phyloP scores from a whole-genome alignment of 2,329 filamentous ascomycete species.

The Monosporascus sp. region DNA sequence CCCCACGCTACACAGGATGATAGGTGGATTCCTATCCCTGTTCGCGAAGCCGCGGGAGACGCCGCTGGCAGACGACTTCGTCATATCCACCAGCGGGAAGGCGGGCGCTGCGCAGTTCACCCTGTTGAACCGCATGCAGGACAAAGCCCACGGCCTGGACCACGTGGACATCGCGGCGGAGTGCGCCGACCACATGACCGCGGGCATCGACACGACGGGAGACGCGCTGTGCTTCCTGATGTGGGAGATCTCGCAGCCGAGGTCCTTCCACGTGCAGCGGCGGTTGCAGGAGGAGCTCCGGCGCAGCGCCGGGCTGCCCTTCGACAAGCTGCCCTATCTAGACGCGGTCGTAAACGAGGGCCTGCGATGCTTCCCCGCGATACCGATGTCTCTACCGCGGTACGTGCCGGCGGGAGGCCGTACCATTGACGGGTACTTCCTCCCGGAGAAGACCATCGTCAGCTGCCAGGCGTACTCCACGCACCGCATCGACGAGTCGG shows the following conservation, averaged over 20 bases:
- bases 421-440: conserved; percentile 46
- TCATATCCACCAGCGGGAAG: conserved; percentile 44
- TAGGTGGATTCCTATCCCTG: conserved; percentile 39
- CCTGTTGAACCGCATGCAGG: conserved; percentile 52
- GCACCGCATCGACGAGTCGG: conserved; percentile 53
- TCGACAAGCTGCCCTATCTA: conserved; percentile 52
- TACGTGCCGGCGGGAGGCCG: conserved; percentile 51
- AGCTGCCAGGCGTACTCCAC: conserved; percentile 58
- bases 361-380: conserved; percentile 56
- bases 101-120: conserved; percentile 47
- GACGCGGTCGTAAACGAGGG: conserved; percentile 60
- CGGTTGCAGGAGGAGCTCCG: conserved; percentile 48
- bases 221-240: conserved; percentile 66
- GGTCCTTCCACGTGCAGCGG: conserved; percentile 45
- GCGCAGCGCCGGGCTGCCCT: conserved; percentile 29
- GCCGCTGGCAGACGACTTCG: conserved; percentile 54
- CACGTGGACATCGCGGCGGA: conserved; percentile 57
- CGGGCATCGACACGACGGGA: conserved; percentile 67
- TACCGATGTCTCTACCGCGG: conserved; percentile 62
- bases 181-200: conserved; percentile 66
- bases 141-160: conserved; percentile 44
- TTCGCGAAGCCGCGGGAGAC: conserved; percentile 51
- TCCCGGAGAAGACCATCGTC: conserved; percentile 51
- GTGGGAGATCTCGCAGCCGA: conserved; percentile 62
- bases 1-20: conserved; percentile 43